Evolutionary conservation across 768 basidiomycete species (phyloP).

Genomic region (Baorangia bicolor): DNA sequence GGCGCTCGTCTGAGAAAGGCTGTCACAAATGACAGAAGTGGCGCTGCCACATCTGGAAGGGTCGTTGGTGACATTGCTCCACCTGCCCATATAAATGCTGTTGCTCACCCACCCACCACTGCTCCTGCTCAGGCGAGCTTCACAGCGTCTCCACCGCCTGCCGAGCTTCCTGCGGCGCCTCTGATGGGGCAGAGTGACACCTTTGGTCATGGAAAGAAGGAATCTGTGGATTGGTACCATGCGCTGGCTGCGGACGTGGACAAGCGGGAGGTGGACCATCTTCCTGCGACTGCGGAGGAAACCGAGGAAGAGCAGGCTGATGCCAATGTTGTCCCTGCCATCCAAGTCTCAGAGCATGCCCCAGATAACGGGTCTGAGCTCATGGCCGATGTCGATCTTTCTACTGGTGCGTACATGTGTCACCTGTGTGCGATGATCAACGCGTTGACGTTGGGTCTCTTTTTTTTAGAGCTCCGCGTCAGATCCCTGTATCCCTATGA

Average conservation of each 20-base stretch:
- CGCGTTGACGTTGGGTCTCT: neutral
- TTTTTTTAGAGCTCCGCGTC: conserved; percentile 62
- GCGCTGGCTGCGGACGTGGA: conserved; percentile 72
- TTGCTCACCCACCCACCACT: conserved; percentile 37
- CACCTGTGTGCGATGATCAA: neutral
- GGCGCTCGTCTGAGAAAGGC: conserved; percentile 72
- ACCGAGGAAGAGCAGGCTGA: conserved; percentile 50
- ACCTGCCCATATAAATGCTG: conserved; percentile 63
- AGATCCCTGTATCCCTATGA: conserved; percentile 83
- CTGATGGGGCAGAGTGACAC: conserved; percentile 16
- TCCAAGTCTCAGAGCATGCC: conserved; percentile 51
- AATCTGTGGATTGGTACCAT: conserved; percentile 91
- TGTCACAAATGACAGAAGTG: conserved; percentile 83
- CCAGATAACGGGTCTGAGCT: conserved; percentile 45
- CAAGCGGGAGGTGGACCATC: conserved; percentile 39
- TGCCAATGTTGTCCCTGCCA: conserved; percentile 45
- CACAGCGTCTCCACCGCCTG: conserved; percentile 20
- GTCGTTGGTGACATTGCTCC: conserved; percentile 76
- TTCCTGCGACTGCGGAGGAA: conserved; percentile 60
- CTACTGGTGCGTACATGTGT: conserved; percentile 44
- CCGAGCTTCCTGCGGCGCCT: conserved; percentile 17
- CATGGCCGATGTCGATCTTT: conserved; percentile 72
- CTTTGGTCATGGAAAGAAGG: conserved; percentile 49
- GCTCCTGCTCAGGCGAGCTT: neutral
- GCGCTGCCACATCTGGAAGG: conserved; percentile 62